Conservation (phyloP, 2,329 filamentous ascomycete species). For the Mycosphaerella sp. region DNA sequence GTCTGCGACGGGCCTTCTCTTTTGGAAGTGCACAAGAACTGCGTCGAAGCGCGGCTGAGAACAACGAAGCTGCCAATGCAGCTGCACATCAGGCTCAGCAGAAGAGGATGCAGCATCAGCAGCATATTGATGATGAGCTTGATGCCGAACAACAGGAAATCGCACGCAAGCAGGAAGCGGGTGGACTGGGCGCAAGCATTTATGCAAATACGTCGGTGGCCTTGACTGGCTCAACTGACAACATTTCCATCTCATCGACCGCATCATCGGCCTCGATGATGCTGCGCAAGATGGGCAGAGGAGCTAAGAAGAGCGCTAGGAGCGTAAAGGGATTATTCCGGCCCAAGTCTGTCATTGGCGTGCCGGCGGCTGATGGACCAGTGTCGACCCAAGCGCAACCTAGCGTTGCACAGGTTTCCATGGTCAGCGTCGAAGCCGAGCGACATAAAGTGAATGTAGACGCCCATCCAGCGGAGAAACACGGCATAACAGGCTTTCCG, state of each 20-base stretch:
- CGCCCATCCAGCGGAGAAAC: constrained; percentile 60
- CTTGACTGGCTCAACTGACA: constrained; percentile 89
- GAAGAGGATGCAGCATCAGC: constrained; percentile 27
- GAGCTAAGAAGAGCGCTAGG: constrained; percentile 89
- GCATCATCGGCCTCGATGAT: constrained; percentile 86
- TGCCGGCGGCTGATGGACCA: constrained; percentile 62
- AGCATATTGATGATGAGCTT: constrained; percentile 31
- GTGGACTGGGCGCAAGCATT: constrained; percentile 85
- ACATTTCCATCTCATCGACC: constrained; percentile 83
- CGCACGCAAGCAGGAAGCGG: constrained; percentile 84
- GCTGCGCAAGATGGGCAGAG: constrained; percentile 97
- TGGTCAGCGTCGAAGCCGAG: constrained; percentile 94
- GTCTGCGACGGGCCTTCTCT: constrained; percentile 85
- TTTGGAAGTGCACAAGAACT: constrained; percentile 95
- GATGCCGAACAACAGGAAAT: constrained; percentile 89
- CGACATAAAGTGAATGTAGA: constrained; percentile 76
- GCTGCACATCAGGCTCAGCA: constrained; percentile 24
- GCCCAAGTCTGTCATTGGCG: constrained; percentile 83
- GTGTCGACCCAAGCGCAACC: constrained; percentile 49
- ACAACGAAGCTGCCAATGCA: constrained; percentile 37
- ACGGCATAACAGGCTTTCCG: constrained; percentile 73
- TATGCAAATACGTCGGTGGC: constrained; percentile 64
- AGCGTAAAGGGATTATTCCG: constrained; percentile 92
- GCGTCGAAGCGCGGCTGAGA: constrained; percentile 63
- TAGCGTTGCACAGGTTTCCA: constrained; percentile 79